phyloP scores from a whole-genome alignment of 352 stramenopile genomes.

The Globisporangium megalacanthum region DNA sequence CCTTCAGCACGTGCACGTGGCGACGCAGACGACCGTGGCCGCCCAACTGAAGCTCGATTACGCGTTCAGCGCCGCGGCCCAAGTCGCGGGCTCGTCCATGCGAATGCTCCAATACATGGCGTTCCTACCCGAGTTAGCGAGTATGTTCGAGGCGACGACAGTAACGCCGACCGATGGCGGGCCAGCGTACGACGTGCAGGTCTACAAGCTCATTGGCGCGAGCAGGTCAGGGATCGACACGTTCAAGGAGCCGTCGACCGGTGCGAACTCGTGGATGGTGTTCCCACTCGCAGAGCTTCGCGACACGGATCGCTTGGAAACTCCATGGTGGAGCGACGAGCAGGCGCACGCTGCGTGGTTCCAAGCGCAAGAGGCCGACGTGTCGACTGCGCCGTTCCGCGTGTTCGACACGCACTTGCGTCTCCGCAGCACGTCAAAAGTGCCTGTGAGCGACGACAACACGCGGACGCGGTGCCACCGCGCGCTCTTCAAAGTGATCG shows the following conservation, averaged over 20 bases:
- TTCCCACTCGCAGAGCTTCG: constrained; percentile 23
- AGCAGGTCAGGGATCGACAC: constrained; percentile 24
- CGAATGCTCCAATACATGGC: constrained; percentile 34
- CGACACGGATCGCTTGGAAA: neutral
- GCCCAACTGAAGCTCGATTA: constrained; percentile 31
- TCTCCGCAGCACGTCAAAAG: constrained; percentile 9
- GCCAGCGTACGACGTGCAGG: constrained; percentile 18
- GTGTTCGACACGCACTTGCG: constrained; percentile 22
- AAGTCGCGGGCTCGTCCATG: constrained; percentile 28
- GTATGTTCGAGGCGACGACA: constrained; percentile 16
- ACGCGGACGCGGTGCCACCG: constrained; percentile 29
- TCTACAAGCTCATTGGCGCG: constrained; percentile 32
- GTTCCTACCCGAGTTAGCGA: constrained; percentile 31
- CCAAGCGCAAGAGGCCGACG: constrained; percentile 15
- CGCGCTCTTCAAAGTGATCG: constrained; percentile 38
- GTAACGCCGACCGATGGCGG: neutral
- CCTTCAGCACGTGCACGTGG: constrained; percentile 23
- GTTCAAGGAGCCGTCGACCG: constrained; percentile 30
- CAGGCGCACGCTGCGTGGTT: constrained; percentile 27
- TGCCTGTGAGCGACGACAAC: constrained; percentile 18
- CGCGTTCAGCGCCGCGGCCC: constrained; percentile 9
- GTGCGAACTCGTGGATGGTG: constrained; percentile 22
- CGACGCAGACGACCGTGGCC: constrained; percentile 11
- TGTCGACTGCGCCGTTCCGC: constrained; percentile 19
- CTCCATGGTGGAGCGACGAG: constrained; percentile 32